Evolutionary conservation across 208 protist species (phyloP), one percentile per base, ranked within the genome.

Genomic region (Trypanosoma melophagium): DNA sequence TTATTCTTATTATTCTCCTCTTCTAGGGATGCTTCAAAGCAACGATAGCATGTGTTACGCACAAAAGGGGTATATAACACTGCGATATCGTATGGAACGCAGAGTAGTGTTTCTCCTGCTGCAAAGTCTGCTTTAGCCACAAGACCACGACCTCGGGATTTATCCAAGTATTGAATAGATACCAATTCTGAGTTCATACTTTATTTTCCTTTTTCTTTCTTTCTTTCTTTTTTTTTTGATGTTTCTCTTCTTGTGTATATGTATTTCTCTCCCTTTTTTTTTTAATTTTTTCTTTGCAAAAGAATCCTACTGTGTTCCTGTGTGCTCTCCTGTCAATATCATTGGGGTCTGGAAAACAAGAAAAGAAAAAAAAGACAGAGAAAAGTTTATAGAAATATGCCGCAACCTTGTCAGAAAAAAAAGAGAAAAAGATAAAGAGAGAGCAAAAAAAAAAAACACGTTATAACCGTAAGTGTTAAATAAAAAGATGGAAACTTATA

Each of bases 61-160:
- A 80, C 83, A 55, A 86, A 90, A 8, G 80, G 66, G 8, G 83
- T 91, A 71, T 94, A 94, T 1, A 94, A 67, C 31, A 89, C 79
- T 0, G 86, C 74, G 24, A 92, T 77, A 67, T 90, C 84, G 5
- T 87, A 84, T 2, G 60, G 72, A 2, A 74, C 59, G 40, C 65
- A 69, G 44, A 80, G 74, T 54, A 92, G 72, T 13, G 76, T 58
- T 35, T 70, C 52, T 17, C 80, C 79, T 10, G 68, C 60, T 35
- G 64, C 60, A 55, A 88, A 66, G 5, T 64, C 71, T 0, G 47
- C 67, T 5, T 76, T 63, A 2, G 85, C 85, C 35, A 91, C 72
- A 21, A 94, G 79, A 25, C 86, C 85, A 19, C 89, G 89, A 4
- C 89, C 89, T 17, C 73, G 72, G 3, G 68, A 41, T 9, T 54